Conservation (phyloP, 768 basidiomycete genomes). For the Dacryopinax spathularia region DNA sequence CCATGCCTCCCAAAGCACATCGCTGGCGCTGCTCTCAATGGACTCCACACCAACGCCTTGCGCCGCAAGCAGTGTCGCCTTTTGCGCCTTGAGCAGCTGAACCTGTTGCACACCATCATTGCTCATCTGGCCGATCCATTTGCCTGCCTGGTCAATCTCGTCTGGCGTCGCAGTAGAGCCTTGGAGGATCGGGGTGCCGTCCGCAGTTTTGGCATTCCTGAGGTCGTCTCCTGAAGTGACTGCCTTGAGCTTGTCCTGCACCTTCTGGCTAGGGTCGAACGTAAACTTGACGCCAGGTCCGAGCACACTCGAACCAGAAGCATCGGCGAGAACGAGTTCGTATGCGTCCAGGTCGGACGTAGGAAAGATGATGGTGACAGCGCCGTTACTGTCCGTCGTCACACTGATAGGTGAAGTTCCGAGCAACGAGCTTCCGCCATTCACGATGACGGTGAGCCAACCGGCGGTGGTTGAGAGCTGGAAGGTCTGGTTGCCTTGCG, state of each 20-base stretch:
- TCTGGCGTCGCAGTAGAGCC: not conserved
- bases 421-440: not conserved
- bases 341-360: constrained; percentile 3
- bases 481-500: not conserved
- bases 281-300: not conserved
- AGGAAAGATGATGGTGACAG: constrained; percentile 5
- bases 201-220: not conserved
- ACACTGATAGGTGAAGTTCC: not conserved
- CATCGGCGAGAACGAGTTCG: not conserved
- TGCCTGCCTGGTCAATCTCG: not conserved
- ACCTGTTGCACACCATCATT: not conserved
- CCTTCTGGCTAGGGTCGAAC: not conserved
- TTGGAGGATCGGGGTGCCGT: not conserved
- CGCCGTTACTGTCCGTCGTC: not conserved
- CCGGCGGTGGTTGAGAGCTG: not conserved
- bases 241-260: constrained; percentile 1
- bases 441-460: constrained; percentile 3
- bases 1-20: not conserved
- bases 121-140: not conserved
- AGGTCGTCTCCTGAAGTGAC: not conserved
- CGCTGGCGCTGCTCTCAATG: not conserved
- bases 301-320: not conserved
- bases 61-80: not conserved
- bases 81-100: not conserved
- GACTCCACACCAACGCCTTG: no score